Evolutionary conservation across 345 rosid species (phyloP), one percentile per base, ranked within the genome.

Genomic region (Citrus australasica): DNA sequence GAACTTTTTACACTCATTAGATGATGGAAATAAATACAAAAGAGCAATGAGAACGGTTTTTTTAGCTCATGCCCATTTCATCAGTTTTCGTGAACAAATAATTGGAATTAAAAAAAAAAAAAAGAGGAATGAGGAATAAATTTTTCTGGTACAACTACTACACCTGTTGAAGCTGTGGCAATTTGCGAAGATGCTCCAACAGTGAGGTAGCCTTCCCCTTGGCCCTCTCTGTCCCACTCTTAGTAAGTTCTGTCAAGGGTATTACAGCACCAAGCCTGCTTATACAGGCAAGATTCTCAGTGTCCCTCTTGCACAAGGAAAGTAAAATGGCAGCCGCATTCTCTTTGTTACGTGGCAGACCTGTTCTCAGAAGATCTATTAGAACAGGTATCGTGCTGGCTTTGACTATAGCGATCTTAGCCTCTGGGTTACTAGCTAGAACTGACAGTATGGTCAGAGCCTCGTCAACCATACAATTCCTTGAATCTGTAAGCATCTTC

Each of bases 191-290:
- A 84, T 82, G 94, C 86, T 90, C 98, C 78, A 97, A 81, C 87
- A 97, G 79, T 59, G 91, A 90, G 38, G 82, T 79, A 64, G 98
- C 98, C 86, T 92, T 94, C 53, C 93, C 75, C 80, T 92, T 90
- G 30, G 97, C 97, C 86, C 98, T 90, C 86, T 93, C 97, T 2
- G 98, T 91, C n/a, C 99, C 99, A 40, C 79, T 85, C 77, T 82
- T 89, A 14, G 98, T 79, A 16, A 97, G 91, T 86, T 94, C 98
- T 32, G 87, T 92, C 82, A 97, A 84, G 4, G 98, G 97, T 75
- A 92, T 78, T 35, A 89, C 84, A 3, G 94, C 95, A n/a, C 98
- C 97, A 2, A 94, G 97, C 88, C 90, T 89, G 75, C 94, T 90
- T 67, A 94, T 69, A 42, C 83, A 78, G 1, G 75, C 87, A 8